Base-by-base conservation (phyloP, 306 rosid species). In the Lagenaria siceraria region DNA sequence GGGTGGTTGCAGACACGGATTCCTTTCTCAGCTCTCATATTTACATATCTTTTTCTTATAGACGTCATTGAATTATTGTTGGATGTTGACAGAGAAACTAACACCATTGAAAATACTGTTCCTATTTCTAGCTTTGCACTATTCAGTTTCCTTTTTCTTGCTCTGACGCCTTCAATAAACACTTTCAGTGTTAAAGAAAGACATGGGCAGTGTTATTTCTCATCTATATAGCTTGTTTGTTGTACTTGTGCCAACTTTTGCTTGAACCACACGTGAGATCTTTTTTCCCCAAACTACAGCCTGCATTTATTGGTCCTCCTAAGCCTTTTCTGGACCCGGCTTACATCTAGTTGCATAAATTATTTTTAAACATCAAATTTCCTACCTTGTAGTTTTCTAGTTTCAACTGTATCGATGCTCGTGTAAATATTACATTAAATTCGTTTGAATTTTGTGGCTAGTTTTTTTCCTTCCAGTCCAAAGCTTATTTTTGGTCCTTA, bases 1-100 rank as follows among this genome's bases (percentile, higher is more conserved):
- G 55, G 49, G 3, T 68, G 75, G 75, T 69, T 69, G 75, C 53
- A 69, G 35, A 69, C 75, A 69, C 55, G 74, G 74, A 42, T 68
- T 68, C 54, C 74, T 68, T 22, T 68, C 54, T 68, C 5, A 7
- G 18, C 10, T n/a, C 15, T 31, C 71, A 64, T 18, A 18, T 64
- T 38, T 31, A 17, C 72, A 64, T 36, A 3, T 66, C 74, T 66
- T 66, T 46, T 40, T 9, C 24, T 66, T 9, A 42, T 52, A 42
- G 55, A 42, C 11, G 35, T 69, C 2, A 42, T 6, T 19, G 21
- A 69, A 69, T 69, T 40, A 69, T 69, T 42, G 31, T 10, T 2
- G 21, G 75, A 69, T 43, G 55, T 69, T 69, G 75, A 69, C 75
- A 69, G 12, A 69, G 21, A 69, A 69, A 69, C 75, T 69, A 43